phyloP scores from a whole-genome alignment of 805 yeast species.

The Teunomyces panamensis region DNA sequence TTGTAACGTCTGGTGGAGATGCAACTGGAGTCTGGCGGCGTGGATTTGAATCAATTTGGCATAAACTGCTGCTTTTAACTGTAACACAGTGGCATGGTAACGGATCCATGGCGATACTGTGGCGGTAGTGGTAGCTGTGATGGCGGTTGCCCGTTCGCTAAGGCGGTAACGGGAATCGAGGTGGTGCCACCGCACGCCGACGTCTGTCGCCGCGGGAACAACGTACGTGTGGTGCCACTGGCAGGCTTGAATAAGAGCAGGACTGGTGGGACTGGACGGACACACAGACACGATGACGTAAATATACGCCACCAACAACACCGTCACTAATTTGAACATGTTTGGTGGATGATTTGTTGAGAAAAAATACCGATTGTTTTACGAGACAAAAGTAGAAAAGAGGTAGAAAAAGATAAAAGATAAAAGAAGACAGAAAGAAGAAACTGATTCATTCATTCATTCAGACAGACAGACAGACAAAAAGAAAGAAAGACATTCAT shows the following conservation, averaged over 20 bases:
- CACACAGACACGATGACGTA: slow-evolving; percentile 5
- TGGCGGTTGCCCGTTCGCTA: neutral
- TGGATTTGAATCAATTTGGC: neutral
- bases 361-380: neutral
- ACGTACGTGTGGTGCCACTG: neutral
- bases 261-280: slow-evolving; percentile 2
- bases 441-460: too few species aligned
- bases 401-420: neutral
- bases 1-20: too few species aligned
- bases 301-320: slow-evolving; percentile 5
- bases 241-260: neutral
- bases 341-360: neutral
- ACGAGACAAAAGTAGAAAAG: neutral
- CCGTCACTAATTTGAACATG: neutral
- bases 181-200: neutral
- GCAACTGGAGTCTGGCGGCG: too few species aligned
- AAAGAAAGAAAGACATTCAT: too few species aligned
- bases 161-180: neutral
- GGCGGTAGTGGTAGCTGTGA: neutral
- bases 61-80: neutral
- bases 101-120: neutral
- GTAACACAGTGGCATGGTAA: neutral
- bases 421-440: too few species aligned
- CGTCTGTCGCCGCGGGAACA: neutral
- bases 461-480: too few species aligned